A percentile compares a stretch with the other conserved stretches of the same genome.
phyloP scores from a whole-genome alignment of 2,329 filamentous ascomycete genomes.

The Aspergillus glaucus region DNA sequence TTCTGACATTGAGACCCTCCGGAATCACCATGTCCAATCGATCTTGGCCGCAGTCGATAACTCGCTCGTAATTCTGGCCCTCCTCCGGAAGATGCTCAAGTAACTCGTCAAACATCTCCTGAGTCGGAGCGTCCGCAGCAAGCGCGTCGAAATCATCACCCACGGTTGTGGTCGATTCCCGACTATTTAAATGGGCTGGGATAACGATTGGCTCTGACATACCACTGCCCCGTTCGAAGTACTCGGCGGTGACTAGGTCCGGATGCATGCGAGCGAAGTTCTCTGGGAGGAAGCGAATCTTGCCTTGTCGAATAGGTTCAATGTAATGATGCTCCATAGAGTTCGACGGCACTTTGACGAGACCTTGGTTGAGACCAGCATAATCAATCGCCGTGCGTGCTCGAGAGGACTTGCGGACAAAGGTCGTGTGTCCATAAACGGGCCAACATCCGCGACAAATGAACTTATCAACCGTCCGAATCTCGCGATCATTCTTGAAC shows the following conservation, averaged over 20 bases:
- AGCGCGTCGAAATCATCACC: slow-evolving; percentile 21
- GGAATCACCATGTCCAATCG: slow-evolving; percentile 64
- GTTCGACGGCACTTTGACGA: slow-evolving; percentile 59
- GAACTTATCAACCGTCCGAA: slow-evolving; percentile 62
- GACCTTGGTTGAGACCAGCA: slow-evolving; percentile 59
- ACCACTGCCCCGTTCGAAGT: slow-evolving; percentile 56
- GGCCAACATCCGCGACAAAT: slow-evolving; percentile 57
- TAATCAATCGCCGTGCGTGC: slow-evolving; percentile 63
- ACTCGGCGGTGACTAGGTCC: slow-evolving; percentile 57
- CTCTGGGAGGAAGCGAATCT: slow-evolving; percentile 55
- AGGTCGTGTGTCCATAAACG: slow-evolving; percentile 57
- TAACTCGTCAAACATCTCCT: slow-evolving; percentile 37
- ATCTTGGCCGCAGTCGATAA: slow-evolving; percentile 58
- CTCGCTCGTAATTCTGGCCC: slow-evolving; percentile 31
- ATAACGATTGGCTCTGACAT: slow-evolving; percentile 64
- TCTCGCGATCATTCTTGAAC: slow-evolving; percentile 58
- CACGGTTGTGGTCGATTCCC: slow-evolving; percentile 33
- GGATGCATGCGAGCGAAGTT: slow-evolving; percentile 59
- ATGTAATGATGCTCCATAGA: slow-evolving; percentile 63
- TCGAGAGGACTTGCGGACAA: slow-evolving; percentile 60
- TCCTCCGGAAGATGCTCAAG: slow-evolving; percentile 26
- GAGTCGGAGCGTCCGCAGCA: slow-evolving; percentile 28
- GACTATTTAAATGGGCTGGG: slow-evolving; percentile 55
- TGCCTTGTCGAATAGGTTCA: slow-evolving; percentile 59
- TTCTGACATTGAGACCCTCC: slow-evolving; percentile 55